These are phyloP conservation scores for Cladorrhinum sp. DNA, from an alignment of 2,329 filamentous ascomycete genomes.

Conservation along the genomic window DNA sequence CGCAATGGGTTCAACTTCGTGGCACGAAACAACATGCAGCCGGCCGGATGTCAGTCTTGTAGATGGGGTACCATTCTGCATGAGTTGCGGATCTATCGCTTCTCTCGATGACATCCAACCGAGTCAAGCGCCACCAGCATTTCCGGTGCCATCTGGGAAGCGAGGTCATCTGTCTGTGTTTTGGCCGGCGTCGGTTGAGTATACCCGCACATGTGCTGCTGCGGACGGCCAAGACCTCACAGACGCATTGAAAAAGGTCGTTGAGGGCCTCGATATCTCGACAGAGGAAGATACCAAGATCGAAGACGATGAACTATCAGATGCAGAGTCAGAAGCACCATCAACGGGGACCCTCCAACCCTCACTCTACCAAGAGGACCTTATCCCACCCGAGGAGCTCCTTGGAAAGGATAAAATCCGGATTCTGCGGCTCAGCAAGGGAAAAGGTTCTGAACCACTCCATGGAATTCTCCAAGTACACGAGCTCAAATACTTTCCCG, in stretches of 20 bases:
- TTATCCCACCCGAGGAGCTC: background rate
- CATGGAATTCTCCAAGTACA: conserved; percentile 12
- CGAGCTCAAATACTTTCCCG: conserved; percentile 19
- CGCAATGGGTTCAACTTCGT: conserved; percentile 6
- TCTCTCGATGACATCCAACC: conserved; percentile 9
- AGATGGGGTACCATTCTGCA: conserved; percentile 15
- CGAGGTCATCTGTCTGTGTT: conserved; percentile 8
- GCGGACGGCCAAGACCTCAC: conserved; percentile 10
- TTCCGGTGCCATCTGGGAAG: conserved; percentile 11
- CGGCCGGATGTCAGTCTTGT: conserved; percentile 15
- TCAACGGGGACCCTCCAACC: background rate
- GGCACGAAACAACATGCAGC: conserved; percentile 15
- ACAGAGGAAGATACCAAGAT: background rate
- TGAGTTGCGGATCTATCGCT: conserved; percentile 19
- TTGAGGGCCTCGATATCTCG: conserved; percentile 1
- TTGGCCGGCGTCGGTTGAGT: conserved; percentile 17
- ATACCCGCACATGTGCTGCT: conserved; percentile 5
- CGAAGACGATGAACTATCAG: background rate
- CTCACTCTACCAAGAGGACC: background rate
- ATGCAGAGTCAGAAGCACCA: background rate
- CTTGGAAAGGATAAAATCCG: conserved; percentile 13
- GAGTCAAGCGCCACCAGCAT: conserved; percentile 11
- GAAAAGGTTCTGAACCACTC: conserved; percentile 13
- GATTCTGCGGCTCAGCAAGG: conserved; percentile 16
- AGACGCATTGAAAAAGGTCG: conserved; percentile 3